Conservation (phyloP, 78 protist genomes). For the Dictyostelium purpureum region DNA sequence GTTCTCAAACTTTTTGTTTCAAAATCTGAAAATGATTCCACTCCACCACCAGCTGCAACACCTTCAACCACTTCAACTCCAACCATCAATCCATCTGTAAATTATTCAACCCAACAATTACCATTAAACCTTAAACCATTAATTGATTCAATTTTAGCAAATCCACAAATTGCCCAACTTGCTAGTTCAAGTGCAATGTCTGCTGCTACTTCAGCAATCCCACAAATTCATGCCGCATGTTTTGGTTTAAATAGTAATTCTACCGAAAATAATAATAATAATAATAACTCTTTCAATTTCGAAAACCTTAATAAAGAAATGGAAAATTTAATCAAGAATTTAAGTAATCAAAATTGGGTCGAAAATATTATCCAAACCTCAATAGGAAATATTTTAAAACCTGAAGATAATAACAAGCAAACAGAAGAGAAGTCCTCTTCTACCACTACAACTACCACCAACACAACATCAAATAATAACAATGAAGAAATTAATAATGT, state of each 20-base stretch:
- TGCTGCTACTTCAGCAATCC: not conserved
- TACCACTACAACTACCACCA: not conserved
- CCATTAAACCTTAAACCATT: not conserved
- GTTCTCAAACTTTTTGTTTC: not conserved
- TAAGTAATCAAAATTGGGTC: not conserved
- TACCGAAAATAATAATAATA: not conserved
- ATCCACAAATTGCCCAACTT: not conserved
- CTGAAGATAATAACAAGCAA: not conserved
- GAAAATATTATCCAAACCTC: not conserved
- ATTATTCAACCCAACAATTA: not conserved
- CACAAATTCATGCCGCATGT: not conserved
- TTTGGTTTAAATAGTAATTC: not conserved
- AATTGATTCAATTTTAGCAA: conserved; percentile 29
- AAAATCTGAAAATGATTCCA: not conserved
- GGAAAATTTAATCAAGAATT: not conserved
- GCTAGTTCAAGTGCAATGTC: not conserved
- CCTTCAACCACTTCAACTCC: not conserved
- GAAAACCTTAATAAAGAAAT: no score
- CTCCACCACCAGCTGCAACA: not conserved
- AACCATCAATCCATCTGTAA: conserved; percentile 17
- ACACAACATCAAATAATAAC: not conserved
- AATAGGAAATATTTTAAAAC: not conserved
- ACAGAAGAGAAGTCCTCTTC: not conserved
- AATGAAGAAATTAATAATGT: not conserved
- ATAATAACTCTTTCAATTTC: no score